Evolutionary conservation across 1,139 yeast species (phyloP).

Genomic region (Yamadazyma sp.): DNA sequence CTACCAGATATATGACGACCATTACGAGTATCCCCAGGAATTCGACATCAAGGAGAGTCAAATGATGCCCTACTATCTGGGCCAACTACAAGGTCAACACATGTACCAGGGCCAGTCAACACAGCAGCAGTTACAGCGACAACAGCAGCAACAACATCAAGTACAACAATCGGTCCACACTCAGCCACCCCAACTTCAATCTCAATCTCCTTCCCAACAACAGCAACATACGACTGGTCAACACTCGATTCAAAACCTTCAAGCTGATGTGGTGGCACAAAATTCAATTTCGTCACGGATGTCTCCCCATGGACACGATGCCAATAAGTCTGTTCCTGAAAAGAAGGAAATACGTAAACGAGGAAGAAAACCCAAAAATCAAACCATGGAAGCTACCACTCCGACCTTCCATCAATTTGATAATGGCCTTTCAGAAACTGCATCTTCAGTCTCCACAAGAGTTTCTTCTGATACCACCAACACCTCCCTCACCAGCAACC

Average conservation of each 20-base stretch:
- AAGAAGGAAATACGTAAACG: constrained; percentile 9
- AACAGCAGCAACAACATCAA: constrained; percentile 10
- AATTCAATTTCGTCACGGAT: background rate
- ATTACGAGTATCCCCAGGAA: constrained; percentile 4
- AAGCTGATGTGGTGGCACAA: background rate
- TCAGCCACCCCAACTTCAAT: constrained; percentile 12
- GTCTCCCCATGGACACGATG: constrained; percentile 1
- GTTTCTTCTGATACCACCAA: background rate
- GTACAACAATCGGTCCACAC: constrained; percentile 6
- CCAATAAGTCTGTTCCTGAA: background rate
- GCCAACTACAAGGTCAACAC: constrained; percentile 7
- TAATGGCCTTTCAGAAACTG: background rate
- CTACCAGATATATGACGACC: constrained; percentile 2
- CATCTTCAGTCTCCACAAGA: background rate
- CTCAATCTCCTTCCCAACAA: constrained; percentile 6
- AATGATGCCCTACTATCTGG: constrained; percentile 3
- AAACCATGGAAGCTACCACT: constrained; percentile 10
- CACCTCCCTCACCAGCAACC: background rate
- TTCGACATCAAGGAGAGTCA: constrained; percentile 3
- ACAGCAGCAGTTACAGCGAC: constrained; percentile 9
- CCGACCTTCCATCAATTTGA: constrained; percentile 12
- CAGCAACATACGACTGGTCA: constrained; percentile 6
- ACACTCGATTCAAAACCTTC: constrained; percentile 2
- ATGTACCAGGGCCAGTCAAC: constrained; percentile 7
- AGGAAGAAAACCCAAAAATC: constrained; percentile 13